Percentiles rank a stretch among this genome's conserved stretches.
Conservation (phyloP, 2,329 filamentous ascomycete species). For the Aspergillus aculeatinus region DNA sequence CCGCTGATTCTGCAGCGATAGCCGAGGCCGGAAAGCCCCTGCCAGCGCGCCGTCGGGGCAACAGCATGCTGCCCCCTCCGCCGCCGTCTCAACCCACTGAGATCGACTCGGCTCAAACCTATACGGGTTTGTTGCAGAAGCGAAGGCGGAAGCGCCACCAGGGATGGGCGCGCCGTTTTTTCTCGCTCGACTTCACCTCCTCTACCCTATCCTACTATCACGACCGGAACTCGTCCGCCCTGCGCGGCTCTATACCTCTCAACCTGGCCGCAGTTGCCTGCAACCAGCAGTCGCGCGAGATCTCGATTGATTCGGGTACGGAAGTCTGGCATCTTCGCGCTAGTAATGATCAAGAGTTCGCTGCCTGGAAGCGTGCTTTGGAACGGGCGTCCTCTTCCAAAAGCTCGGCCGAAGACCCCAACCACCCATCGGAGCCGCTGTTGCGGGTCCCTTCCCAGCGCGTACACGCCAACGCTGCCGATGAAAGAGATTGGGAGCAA, state of each 20-base stretch:
- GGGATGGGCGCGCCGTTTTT: constrained; percentile 89
- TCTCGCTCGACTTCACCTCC: constrained; percentile 91
- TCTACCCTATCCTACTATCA: constrained; percentile 96
- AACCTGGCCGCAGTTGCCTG: constrained; percentile 88
- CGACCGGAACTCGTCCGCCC: constrained; percentile 85
- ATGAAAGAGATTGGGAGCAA: constrained; percentile 82
- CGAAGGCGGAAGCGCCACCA: constrained; percentile 90
- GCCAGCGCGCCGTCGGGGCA: constrained; percentile 31
- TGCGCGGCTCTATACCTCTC: constrained; percentile 88
- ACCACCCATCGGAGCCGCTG: constrained; percentile 31
- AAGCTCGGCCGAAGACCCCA: constrained; percentile 26
- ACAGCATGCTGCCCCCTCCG: constrained; percentile 22
- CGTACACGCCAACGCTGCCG: constrained; percentile 46
- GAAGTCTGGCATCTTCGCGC: constrained; percentile 95
- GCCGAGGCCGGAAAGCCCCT: constrained; percentile 51
- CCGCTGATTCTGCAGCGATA: constrained; percentile 39
- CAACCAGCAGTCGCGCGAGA: constrained; percentile 83
- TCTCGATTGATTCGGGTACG: constrained; percentile 93
- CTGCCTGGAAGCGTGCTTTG: constrained; percentile 80
- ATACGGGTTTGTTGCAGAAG: constrained; percentile 85
- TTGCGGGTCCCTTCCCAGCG: constrained; percentile 34
- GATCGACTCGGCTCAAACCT: constrained; percentile 55
- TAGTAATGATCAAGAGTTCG: constrained; percentile 78
- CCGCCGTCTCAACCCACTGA: constrained; percentile 27
- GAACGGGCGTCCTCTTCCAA: constrained; percentile 81